Percentiles rank a stretch among this genome's conserved stretches.
phyloP scores from a whole-genome alignment of 2,329 filamentous ascomycete species.

The Fusarium sp. region DNA sequence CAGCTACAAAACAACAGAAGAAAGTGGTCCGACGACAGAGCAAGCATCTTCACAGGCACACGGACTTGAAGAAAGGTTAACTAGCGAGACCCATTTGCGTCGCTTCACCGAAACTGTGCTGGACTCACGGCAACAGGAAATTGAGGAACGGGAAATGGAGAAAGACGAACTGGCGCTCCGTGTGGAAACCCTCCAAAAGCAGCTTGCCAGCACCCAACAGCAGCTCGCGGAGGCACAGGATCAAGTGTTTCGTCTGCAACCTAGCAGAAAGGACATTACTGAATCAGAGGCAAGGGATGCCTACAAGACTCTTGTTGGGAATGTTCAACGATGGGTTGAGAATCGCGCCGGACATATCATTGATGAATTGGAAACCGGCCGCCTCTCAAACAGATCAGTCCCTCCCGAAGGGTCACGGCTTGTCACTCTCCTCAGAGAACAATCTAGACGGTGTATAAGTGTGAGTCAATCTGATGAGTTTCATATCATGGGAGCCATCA shows the following conservation, averaged over 20 bases:
- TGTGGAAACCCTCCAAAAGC: conserved; percentile 49
- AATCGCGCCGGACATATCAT: conserved; percentile 50
- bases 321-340: conserved; percentile 55
- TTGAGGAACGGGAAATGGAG: conserved; percentile 50
- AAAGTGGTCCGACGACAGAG: conserved; percentile 15
- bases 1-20: conserved; percentile 9
- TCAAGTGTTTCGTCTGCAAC: conserved; percentile 52
- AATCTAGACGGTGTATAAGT: conserved; percentile 51
- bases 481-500: conserved; percentile 53
- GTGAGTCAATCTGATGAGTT: conserved; percentile 52
- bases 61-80: conserved; percentile 46
- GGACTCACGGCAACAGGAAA: conserved; percentile 53
- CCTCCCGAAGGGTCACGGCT: conserved; percentile 49
- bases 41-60: conserved; percentile 29
- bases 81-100: conserved; percentile 51
- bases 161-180: conserved; percentile 47
- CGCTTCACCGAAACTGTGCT: conserved; percentile 54
- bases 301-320: conserved; percentile 51
- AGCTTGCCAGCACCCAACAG: conserved; percentile 48
- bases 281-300: conserved; percentile 53
- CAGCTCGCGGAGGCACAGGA: conserved; percentile 52
- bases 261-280: conserved; percentile 52
- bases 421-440: conserved; percentile 52
- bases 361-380: conserved; percentile 51
- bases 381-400: conserved; percentile 42